Conservation (phyloP, 345 rosid genomes). For the Gossypium anomalum region DNA sequence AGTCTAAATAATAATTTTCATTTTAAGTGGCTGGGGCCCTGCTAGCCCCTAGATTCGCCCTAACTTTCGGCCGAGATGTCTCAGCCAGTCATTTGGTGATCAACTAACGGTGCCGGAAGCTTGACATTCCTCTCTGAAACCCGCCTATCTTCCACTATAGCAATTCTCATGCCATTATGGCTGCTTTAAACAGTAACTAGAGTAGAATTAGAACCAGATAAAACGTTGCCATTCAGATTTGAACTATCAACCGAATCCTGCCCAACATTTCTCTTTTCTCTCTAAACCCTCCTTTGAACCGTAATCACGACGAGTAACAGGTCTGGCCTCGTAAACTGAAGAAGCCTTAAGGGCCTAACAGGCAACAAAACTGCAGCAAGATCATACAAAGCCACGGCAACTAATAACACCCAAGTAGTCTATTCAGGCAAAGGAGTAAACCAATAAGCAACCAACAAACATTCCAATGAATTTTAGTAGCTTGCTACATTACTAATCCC, state of each 20-base stretch:
- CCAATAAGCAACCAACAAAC: conserved; percentile 86
- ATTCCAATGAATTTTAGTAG: conserved; percentile 57
- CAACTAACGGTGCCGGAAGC: conserved; percentile 62
- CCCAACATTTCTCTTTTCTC: conserved; percentile 40
- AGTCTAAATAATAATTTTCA: too few relatives aligned
- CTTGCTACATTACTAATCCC: too few relatives aligned
- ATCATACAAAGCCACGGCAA: conserved; percentile 81
- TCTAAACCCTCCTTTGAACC: conserved; percentile 69
- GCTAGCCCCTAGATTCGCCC: background rate
- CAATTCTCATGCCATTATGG: conserved; percentile 23
- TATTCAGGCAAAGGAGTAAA: conserved; percentile 86
- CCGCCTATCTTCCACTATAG: conserved; percentile 37
- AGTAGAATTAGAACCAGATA: conserved; percentile 18
- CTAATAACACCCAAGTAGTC: conserved; percentile 83
- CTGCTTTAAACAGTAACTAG: conserved; percentile 10
- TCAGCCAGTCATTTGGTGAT: conserved; percentile 32
- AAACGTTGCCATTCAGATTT: conserved; percentile 1
- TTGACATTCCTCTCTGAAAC: conserved; percentile 36
- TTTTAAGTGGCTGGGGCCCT: too few relatives aligned
- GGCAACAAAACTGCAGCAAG: conserved; percentile 92
- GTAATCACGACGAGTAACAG: conserved; percentile 44
- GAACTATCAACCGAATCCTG: conserved; percentile 17
- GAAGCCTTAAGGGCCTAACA: conserved; percentile 80
- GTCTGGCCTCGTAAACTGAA: conserved; percentile 80
- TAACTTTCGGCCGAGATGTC: conserved; percentile 33